Evolutionary conservation across 1,284 basidiomycete species (phyloP).

Genomic region (Tranzscheliella williamsii): DNA sequence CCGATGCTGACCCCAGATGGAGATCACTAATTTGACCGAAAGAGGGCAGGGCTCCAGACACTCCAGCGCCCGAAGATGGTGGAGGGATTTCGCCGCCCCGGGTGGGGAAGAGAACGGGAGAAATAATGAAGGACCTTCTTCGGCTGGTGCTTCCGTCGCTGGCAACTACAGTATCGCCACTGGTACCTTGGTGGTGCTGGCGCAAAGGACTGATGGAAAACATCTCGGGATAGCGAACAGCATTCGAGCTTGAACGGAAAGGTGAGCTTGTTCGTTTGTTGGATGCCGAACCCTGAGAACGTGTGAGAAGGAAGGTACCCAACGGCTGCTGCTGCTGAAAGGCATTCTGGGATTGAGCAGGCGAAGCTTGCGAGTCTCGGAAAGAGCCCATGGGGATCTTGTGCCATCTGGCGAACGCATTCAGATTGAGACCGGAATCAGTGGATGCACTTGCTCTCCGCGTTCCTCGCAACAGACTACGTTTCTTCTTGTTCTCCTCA

Average conservation of each 20-base stretch:
- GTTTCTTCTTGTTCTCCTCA: not conserved
- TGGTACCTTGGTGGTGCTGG: conserved; percentile 11
- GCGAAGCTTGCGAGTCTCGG: conserved; percentile 46
- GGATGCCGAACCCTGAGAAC: conserved; percentile 22
- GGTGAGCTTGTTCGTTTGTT: conserved; percentile 40
- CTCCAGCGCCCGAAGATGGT: conserved; percentile 14
- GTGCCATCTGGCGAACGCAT: conserved; percentile 56
- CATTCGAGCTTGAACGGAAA: conserved; percentile 42
- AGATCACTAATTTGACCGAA: conserved; percentile 25
- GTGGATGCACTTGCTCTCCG: conserved; percentile 3
- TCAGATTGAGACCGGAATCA: conserved; percentile 41
- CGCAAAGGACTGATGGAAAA: conserved; percentile 35
- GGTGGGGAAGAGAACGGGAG: conserved; percentile 48
- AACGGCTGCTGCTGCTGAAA: conserved; percentile 27
- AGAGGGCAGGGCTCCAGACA: conserved; percentile 9
- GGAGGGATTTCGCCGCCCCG: conserved; percentile 36
- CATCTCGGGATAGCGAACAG: conserved; percentile 26
- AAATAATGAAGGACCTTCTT: conserved; percentile 43
- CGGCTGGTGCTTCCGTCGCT: conserved; percentile 15
- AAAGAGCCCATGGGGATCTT: conserved; percentile 59
- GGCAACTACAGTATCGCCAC: conserved; percentile 9
- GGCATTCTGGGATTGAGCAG: conserved; percentile 14
- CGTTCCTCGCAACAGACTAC: not conserved
- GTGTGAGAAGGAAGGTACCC: conserved; percentile 48
- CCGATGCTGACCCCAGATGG: conserved; percentile 9